A percentile compares a stretch with the other conserved stretches of the same genome.
Evolutionary conservation across 805 yeast genomes (phyloP).

Genomic region (Lachancea sp.): DNA sequence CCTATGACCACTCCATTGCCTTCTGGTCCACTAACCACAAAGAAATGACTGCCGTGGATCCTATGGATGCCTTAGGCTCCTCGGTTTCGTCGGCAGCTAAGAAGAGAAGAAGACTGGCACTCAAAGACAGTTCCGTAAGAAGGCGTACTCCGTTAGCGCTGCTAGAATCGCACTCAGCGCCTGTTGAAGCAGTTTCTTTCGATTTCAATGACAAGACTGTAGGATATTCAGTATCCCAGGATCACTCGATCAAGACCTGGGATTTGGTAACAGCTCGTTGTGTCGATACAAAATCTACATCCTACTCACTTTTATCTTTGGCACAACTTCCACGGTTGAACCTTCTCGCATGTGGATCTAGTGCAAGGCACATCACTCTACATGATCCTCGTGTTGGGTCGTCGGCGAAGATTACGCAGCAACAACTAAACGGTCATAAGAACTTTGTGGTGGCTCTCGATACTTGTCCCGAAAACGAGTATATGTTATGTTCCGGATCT

Average conservation of each 20-base stretch:
- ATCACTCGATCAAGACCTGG: slow-evolving; percentile 94
- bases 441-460: slow-evolving; percentile 82
- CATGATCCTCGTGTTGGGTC: slow-evolving; percentile 79
- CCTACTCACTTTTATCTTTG: slow-evolving; percentile 74
- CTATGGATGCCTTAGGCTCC: slow-evolving; percentile 40
- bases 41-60: slow-evolving; percentile 66
- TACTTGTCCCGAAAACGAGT: slow-evolving; percentile 68
- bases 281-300: slow-evolving; percentile 82
- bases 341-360: slow-evolving; percentile 85
- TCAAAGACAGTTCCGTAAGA: slow-evolving; percentile 66
- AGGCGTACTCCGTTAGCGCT: slow-evolving; percentile 77
- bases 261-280: slow-evolving; percentile 81
- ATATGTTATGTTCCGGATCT: slow-evolving; percentile 84
- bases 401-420: slow-evolving; percentile 53
- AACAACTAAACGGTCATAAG: slow-evolving; percentile 80
- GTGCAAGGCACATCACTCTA: slow-evolving; percentile 93
- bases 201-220: slow-evolving; percentile 70
- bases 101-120: slow-evolving; percentile 78
- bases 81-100: slow-evolving; percentile 67
- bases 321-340: slow-evolving; percentile 60
- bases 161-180: slow-evolving; percentile 74
- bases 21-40: slow-evolving; percentile 85
- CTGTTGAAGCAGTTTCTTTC: slow-evolving; percentile 80
- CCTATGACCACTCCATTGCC: slow-evolving; percentile 73
- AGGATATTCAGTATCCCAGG: slow-evolving; percentile 91